A percentile compares a stretch with the other conserved stretches of the same genome.
These are phyloP conservation scores for Trypethelium eluteriae DNA, from an alignment of 495 filamentous ascomycete species.

Conservation along the genomic window DNA sequence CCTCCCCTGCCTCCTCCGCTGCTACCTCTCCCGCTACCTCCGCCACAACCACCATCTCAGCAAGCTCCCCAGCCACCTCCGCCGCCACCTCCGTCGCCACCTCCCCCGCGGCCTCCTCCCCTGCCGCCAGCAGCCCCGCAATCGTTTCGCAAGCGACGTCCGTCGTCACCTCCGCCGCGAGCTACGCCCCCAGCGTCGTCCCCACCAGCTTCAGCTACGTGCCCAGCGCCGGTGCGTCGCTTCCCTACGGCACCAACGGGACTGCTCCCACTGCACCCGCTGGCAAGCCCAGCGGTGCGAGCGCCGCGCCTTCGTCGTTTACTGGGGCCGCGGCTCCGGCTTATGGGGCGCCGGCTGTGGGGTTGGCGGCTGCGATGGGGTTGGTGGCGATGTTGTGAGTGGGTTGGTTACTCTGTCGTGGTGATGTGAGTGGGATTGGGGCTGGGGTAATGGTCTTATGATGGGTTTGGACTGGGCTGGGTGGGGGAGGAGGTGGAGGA, in stretches of 20 bases:
- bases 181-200: conserved; percentile 17
- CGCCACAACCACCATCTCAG: conserved; percentile 32
- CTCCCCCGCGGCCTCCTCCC: conserved; percentile 25
- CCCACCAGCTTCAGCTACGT: background rate
- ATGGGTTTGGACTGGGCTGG: background rate
- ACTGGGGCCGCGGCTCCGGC: background rate
- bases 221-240: conserved; percentile 15
- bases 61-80: conserved; percentile 27
- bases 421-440: background rate
- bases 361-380: conserved; percentile 5
- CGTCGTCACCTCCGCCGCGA: conserved; percentile 20
- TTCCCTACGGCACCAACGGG: conserved; percentile 17
- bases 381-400: background rate
- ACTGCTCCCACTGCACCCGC: background rate
- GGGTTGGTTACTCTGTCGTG: background rate
- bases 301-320: background rate
- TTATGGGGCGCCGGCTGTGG: background rate
- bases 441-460: background rate
- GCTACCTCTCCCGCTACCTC: conserved; percentile 22
- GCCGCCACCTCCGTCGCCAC: conserved; percentile 29
- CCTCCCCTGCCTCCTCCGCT: conserved; percentile 14
- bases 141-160: conserved; percentile 12
- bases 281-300: background rate
- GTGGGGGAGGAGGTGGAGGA: background rate
- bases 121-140: conserved; percentile 11